phyloP scores from a whole-genome alignment of 331 rosid genomes.

The Spiraea crenata region DNA sequence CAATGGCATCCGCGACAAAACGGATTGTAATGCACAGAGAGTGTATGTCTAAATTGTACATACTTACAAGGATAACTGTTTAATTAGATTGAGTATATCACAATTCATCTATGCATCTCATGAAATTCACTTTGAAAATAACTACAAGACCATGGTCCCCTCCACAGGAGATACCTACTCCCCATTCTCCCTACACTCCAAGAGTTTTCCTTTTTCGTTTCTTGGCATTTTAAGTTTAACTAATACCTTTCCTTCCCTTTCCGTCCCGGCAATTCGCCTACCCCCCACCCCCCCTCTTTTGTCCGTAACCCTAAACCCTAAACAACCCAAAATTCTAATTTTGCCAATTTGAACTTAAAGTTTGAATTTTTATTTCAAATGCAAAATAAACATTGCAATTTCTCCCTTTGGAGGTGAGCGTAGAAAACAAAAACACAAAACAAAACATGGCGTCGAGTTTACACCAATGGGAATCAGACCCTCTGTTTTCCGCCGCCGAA shows the following conservation, averaged over 20 bases:
- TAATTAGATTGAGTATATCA: no score
- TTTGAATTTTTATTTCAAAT: neutral
- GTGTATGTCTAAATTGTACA: no score
- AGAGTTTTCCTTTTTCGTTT: neutral
- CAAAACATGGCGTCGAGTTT: constrained; percentile 32
- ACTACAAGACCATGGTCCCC: neutral
- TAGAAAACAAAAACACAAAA: neutral
- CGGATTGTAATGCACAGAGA: no score
- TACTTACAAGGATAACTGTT: no score
- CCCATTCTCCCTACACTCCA: neutral
- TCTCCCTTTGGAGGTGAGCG: neutral
- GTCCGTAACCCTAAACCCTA: constrained; percentile 13
- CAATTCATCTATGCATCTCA: no score
- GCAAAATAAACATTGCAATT: neutral
- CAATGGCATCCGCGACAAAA: no score
- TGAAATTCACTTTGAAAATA: no score
- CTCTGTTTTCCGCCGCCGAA: constrained; percentile 43
- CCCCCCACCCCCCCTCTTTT: no score
- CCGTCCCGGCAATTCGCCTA: neutral
- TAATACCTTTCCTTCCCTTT: neutral
- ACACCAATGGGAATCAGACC: constrained; percentile 44
- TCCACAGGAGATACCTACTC: neutral
- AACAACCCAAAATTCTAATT: neutral
- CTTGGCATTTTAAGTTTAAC: neutral
- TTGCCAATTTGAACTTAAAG: neutral